Evolutionary conservation across 83 land plant species (phyloP), one percentile per base, ranked within the genome.

Genomic region (Diphasiastrum complanatum): DNA sequence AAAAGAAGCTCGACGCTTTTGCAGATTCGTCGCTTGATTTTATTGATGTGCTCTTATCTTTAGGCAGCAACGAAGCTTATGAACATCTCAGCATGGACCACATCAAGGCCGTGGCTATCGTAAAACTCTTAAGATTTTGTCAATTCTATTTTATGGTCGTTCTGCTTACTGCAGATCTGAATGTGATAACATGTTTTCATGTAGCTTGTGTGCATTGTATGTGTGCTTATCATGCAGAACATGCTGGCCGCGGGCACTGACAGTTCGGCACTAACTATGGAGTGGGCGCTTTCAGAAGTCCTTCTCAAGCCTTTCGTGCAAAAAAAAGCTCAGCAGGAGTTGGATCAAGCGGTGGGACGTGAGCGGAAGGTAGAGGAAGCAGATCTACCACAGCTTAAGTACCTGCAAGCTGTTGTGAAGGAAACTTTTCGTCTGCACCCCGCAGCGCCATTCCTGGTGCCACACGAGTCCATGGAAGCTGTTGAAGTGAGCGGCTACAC

Each of bases 251-350:
- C 62, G 12, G 65, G 62, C 1, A 62, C 24, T 26, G 65, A 62
- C 14, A 62, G 61, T 1, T 1, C 62, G 4, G 32, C 63, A 3
- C 46, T 34, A 16, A 29, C 35, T 20, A 20, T 48, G 5, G 65
- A 62, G 54, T 62, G 65, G 65, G 12, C 54, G 5, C 26, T 62
- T 28, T 25, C 60, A 25, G 65, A 62, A 14, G 24, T 59, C 3
- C 32, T 59, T 20, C 10, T 19, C 11, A 22, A 59, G 33, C 62
- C 65, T 19, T 1, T 11, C 18, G 20, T 2, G 14, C 16, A 48
- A 60, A 47, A 45, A 8, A 48, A n/a, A 49, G 65, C 20, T 18
- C 61, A 49, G 22, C 19, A 62, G 54, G 65, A 62, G 54, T 5
- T 62, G 33, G 23, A 62, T n/a, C 26, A 16, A n/a, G 64, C 28